phyloP scores from a whole-genome alignment of 2,329 filamentous ascomycete species.

The Diplodia intermedia region DNA sequence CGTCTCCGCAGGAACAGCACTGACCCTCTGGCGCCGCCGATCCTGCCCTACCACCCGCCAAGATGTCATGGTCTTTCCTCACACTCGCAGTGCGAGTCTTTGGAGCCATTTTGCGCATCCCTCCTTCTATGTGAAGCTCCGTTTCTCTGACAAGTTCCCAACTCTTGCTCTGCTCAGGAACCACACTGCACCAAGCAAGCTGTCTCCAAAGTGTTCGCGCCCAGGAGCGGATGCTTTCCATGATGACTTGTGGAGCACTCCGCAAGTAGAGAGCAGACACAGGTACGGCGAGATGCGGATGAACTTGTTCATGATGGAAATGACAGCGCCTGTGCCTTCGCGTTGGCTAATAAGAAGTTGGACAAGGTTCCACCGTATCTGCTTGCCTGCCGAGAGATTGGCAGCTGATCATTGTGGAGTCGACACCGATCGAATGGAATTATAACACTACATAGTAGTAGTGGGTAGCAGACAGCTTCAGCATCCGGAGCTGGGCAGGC shows the following conservation, averaged over 20 bases:
- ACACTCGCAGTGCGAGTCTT: neutral
- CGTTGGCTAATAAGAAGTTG: neutral
- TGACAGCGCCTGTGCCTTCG: neutral
- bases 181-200: neutral
- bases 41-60: neutral
- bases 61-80: neutral
- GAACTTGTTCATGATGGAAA: neutral
- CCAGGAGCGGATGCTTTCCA: neutral
- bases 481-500: too few species aligned
- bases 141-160: neutral
- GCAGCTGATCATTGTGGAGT: neutral
- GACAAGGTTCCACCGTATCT: neutral
- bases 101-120: neutral
- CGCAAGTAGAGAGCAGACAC: neutral
- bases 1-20: conserved; percentile 28
- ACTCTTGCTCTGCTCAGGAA: neutral
- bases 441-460: neutral
- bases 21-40: conserved; percentile 4
- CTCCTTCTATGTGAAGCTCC: neutral
- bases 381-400: neutral
- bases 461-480: too few species aligned
- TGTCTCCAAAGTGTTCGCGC: neutral
- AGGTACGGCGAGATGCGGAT: neutral
- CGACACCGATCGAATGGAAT: too few species aligned
- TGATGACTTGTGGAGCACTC: neutral